These are phyloP conservation scores for Zizania latifolia DNA, from an alignment of 176 grass and related monocot species.

Conservation along the genomic window DNA sequence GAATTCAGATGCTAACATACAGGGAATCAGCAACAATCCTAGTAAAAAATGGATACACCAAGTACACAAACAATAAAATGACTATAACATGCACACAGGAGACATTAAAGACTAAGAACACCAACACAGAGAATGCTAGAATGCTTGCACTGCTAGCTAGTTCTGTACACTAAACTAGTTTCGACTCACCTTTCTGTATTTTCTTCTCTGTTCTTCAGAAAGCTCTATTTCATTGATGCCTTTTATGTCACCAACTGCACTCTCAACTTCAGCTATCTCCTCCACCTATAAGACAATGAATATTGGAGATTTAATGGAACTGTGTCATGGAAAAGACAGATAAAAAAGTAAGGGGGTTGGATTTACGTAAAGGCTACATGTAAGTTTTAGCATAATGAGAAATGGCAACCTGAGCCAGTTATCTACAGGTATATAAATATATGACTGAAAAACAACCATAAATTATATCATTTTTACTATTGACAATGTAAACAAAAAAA, in stretches of 20 bases:
- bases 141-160: slow-evolving; percentile 9
- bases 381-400: slow-evolving; percentile 9
- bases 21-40: neutral
- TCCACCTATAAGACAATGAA: slow-evolving; percentile 58
- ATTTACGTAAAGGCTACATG: neutral
- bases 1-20: neutral
- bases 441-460: neutral
- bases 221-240: slow-evolving; percentile 69
- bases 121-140: slow-evolving; percentile 5
- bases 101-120: slow-evolving; percentile 13
- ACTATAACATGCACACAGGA: slow-evolving; percentile 1
- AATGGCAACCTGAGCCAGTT: neutral
- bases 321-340: neutral
- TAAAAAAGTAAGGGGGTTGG: neutral
- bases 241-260: slow-evolving; percentile 55
- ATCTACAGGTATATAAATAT: slow-evolving; percentile 10
- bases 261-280: slow-evolving; percentile 88
- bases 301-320: slow-evolving; percentile 23
- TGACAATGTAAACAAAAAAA: neutral
- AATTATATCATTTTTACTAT: neutral
- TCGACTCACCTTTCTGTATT: slow-evolving; percentile 75
- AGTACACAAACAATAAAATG: neutral
- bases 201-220: slow-evolving; percentile 86
- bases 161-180: slow-evolving; percentile 12
- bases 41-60: neutral